Conservation (phyloP, 1,284 basidiomycete genomes). For the Ceratobasidium sp. region DNA sequence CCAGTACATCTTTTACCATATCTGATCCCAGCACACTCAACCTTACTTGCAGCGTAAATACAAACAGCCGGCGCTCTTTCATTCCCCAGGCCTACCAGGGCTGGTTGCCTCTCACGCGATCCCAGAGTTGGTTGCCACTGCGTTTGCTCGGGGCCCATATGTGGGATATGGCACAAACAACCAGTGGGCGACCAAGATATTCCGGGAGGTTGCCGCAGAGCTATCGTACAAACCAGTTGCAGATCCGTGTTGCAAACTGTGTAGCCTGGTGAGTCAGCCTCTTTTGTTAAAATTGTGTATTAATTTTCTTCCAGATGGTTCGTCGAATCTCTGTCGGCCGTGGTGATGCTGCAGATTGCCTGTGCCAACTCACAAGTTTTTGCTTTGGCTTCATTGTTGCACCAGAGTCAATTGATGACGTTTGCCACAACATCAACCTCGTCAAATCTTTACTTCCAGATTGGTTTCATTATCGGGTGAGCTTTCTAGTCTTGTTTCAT, state of each 20-base stretch:
- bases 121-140: neutral
- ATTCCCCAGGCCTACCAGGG: neutral
- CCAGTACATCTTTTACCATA: neutral
- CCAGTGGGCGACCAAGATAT: no score
- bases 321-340: neutral
- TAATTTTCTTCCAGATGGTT: conserved; percentile 20
- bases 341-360: neutral
- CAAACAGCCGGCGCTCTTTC: neutral
- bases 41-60: neutral
- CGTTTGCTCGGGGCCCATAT: neutral
- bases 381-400: neutral
- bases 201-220: no score
- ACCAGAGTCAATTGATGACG: neutral
- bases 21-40: neutral
- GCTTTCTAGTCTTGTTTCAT: neutral
- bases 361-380: neutral
- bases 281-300: no score
- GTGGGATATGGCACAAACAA: neutral
- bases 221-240: neutral
- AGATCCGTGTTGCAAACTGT: neutral
- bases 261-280: neutral
- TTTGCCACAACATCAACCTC: neutral
- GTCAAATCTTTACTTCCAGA: neutral
- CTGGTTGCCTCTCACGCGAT: neutral
- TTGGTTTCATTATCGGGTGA: neutral